Evolutionary conservation across 768 basidiomycete species (phyloP), one percentile per base, ranked within the genome.

Genomic region (Exsudoporus frostii): DNA sequence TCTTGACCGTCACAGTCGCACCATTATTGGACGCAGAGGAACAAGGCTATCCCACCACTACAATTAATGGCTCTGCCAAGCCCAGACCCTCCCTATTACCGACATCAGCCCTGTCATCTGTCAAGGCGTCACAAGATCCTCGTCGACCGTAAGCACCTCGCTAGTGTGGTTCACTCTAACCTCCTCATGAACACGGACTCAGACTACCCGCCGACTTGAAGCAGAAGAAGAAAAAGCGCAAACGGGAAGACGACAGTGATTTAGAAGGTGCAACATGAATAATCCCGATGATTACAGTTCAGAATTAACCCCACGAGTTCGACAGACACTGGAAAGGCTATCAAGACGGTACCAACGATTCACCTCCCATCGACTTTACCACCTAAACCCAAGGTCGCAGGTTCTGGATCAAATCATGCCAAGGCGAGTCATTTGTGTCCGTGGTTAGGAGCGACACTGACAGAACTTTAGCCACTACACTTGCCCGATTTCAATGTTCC

Each of bases 211-310:
- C 83, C 13, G 86, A 88, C 43, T 55, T 75, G 27, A 88, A 85
- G 75, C 88, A 82, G 72, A 89, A 87, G 75, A 90, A 88, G 74
- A 90, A 90, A 73, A 92, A 91, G 65, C 87, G 90, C 70, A 90
- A 88, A 78, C 80, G 86, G 51, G 88, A 89, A 9, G 83, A 80
- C 36, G 84, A 83, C n/a, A 87, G 85, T 58, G 89, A 90, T 57
- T 68, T 74, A 30, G 88, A 90, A 62, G 75, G 75, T 65, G 81
- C 83, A 82, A 69, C 48, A 67, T 57, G 53, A 41, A 36, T 43
- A 53, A 49, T 32, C 34, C 30, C 44, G 37, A 7, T 50, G 10
- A 50, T 53, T 42, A 8, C 10, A 20, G 20, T 34, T 17, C 20
- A 22, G 33, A 15, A 29, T 57, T 61, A 50, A 61, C 58, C 32